phyloP scores from a whole-genome alignment of 768 basidiomycete species.

The Holtermannia corniformis region DNA sequence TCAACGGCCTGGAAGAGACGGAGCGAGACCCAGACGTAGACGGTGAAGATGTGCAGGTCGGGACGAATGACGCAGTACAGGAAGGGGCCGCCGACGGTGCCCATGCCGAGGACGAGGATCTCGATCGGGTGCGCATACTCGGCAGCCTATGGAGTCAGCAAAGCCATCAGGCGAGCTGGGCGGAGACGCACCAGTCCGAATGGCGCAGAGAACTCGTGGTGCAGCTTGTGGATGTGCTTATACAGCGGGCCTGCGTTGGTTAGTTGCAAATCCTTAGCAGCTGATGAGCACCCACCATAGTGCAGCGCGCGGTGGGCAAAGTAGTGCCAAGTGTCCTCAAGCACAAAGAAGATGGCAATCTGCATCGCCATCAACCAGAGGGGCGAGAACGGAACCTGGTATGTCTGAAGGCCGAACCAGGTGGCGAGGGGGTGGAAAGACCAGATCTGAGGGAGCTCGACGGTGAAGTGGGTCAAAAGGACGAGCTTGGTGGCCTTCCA shows the following conservation, averaged over 20 bases:
- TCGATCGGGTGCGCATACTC: constrained; percentile 98
- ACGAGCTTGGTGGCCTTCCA: constrained; percentile 95
- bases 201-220: constrained; percentile 94
- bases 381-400: constrained; percentile 83
- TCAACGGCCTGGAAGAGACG: constrained; percentile 96
- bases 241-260: constrained; percentile 58
- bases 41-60: constrained; percentile 80
- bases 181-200: constrained; percentile 62
- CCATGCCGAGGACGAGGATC: constrained; percentile 85
- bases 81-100: constrained; percentile 79
- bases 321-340: constrained; percentile 95
- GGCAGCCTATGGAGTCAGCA: constrained; percentile 48
- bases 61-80: constrained; percentile 66
- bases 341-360: constrained; percentile 79
- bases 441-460: constrained; percentile 85
- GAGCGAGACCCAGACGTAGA: constrained; percentile 87
- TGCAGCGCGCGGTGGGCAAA: constrained; percentile 88
- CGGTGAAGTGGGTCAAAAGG: constrained; percentile 86
- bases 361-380: constrained; percentile 62
- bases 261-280: constrained; percentile 35
- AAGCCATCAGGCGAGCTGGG: background rate
- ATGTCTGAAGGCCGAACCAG: constrained; percentile 76
- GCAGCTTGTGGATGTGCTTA: constrained; percentile 90
- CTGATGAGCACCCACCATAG: constrained; percentile 58
- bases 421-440: constrained; percentile 86